A percentile compares a stretch with the other conserved stretches of the same genome.
These are phyloP conservation scores for Suillus alpinus DNA, from an alignment of 768 basidiomycete species.

Conservation along the genomic window DNA sequence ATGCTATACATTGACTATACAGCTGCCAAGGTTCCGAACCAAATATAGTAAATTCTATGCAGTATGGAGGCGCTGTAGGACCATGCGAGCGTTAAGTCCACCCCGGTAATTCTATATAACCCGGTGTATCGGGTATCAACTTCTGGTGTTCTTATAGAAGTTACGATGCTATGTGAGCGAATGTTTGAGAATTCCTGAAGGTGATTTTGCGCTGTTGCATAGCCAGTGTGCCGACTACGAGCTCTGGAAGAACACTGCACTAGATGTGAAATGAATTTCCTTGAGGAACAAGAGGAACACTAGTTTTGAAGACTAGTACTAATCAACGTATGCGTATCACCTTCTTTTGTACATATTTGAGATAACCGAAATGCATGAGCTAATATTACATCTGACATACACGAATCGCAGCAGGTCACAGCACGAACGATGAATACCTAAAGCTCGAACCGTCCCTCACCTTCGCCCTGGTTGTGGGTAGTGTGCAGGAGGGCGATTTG, in stretches of 20 bases:
- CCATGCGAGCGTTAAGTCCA: too few species aligned
- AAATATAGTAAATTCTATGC: too few species aligned
- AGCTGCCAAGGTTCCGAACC: too few species aligned
- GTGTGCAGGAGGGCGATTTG: neutral
- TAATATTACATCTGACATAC: neutral
- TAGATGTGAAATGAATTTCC: neutral
- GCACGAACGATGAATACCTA: neutral
- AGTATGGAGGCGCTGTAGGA: too few species aligned
- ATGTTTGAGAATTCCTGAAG: neutral
- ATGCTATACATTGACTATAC: too few species aligned
- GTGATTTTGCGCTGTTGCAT: neutral
- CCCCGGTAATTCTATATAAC: too few species aligned
- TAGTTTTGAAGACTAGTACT: neutral
- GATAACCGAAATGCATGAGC: neutral
- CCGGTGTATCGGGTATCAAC: too few species aligned
- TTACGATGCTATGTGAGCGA: neutral
- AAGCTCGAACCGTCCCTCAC: neutral
- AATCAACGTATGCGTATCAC: neutral
- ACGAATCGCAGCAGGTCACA: neutral
- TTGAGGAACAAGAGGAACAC: neutral
- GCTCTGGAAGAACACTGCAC: neutral
- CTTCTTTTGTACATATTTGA: neutral
- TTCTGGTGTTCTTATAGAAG: too few species aligned
- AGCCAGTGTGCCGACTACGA: neutral
- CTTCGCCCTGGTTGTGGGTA: neutral